phyloP scores from a whole-genome alignment of 2,329 filamentous ascomycete species.

The Cladosporium cucumerinum region DNA sequence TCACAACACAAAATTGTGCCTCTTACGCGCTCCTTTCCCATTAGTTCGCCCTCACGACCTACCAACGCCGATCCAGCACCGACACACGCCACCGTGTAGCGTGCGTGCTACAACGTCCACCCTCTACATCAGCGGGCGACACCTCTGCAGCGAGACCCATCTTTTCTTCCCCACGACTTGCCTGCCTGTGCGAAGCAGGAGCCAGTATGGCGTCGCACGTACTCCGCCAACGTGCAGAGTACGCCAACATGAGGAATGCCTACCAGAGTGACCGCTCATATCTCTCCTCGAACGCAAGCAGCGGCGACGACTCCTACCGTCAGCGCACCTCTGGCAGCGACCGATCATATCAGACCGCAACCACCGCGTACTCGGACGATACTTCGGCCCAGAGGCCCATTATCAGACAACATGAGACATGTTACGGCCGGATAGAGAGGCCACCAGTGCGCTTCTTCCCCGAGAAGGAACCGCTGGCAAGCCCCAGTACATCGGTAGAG shows the following conservation, averaged over 20 bases:
- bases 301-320: constrained; percentile 18
- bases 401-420: constrained; percentile 29
- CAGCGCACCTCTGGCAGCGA: constrained; percentile 19
- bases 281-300: constrained; percentile 26
- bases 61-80: constrained; percentile 6
- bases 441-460: constrained; percentile 23
- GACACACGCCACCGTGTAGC: constrained; percentile 13
- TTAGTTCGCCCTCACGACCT: background rate
- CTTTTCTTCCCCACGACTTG: constrained; percentile 10
- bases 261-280: constrained; percentile 26
- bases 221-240: constrained; percentile 31
- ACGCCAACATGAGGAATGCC: constrained; percentile 30
- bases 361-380: constrained; percentile 27
- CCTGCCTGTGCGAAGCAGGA: background rate
- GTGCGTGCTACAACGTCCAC: constrained; percentile 11
- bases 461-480: constrained; percentile 29
- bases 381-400: constrained; percentile 22
- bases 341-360: constrained; percentile 29
- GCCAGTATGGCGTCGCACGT: constrained; percentile 13
- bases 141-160: constrained; percentile 16
- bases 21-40: constrained; percentile 6
- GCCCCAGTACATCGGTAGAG: constrained; percentile 62
- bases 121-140: constrained; percentile 13
- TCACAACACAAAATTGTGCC: constrained; percentile 8
- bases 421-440: constrained; percentile 23